Evolutionary conservation across 768 basidiomycete species (phyloP).

Genomic region (Amanita rubescens): DNA sequence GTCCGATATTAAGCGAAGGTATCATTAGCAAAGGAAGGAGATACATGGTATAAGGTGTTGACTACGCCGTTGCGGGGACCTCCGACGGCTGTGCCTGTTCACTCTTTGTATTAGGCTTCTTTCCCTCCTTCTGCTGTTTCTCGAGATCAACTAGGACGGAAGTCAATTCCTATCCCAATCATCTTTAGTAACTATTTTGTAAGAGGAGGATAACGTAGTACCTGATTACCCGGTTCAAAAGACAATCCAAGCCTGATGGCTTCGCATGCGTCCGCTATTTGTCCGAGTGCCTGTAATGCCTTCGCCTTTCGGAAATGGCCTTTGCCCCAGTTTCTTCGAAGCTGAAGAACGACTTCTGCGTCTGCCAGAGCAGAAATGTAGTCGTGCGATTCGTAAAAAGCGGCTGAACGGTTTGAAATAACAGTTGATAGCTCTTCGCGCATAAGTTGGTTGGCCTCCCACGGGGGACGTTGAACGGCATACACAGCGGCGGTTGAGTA

Average conservation of each 20-base stretch:
- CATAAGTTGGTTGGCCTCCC: slow-evolving; percentile 78
- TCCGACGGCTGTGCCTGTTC: background rate
- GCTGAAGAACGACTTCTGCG: slow-evolving; percentile 81
- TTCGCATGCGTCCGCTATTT: slow-evolving; percentile 69
- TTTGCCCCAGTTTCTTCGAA: slow-evolving; percentile 89
- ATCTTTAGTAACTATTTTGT: too few relatives aligned
- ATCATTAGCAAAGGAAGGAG: background rate
- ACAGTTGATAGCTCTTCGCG: slow-evolving; percentile 89
- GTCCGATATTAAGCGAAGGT: background rate
- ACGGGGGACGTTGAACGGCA: slow-evolving; percentile 77
- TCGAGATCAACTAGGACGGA: background rate
- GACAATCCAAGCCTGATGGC: slow-evolving; percentile 77
- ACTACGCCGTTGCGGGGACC: background rate
- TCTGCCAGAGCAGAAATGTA: slow-evolving; percentile 75
- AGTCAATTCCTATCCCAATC: slow-evolving; percentile 10
- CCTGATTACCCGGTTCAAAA: slow-evolving; percentile 58
- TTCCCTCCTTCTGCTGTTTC: background rate
- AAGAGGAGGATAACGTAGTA: slow-evolving; percentile 10
- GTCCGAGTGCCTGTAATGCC: slow-evolving; percentile 69
- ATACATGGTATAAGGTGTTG: background rate
- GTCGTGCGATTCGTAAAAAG: slow-evolving; percentile 72
- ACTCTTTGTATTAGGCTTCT: background rate
- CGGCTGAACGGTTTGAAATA: slow-evolving; percentile 87
- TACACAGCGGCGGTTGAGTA: slow-evolving; percentile 76
- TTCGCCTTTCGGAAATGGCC: slow-evolving; percentile 94